These are phyloP conservation scores for Coccinonectria pachysandricola DNA, from an alignment of 2,329 filamentous ascomycete species.

Conservation along the genomic window DNA sequence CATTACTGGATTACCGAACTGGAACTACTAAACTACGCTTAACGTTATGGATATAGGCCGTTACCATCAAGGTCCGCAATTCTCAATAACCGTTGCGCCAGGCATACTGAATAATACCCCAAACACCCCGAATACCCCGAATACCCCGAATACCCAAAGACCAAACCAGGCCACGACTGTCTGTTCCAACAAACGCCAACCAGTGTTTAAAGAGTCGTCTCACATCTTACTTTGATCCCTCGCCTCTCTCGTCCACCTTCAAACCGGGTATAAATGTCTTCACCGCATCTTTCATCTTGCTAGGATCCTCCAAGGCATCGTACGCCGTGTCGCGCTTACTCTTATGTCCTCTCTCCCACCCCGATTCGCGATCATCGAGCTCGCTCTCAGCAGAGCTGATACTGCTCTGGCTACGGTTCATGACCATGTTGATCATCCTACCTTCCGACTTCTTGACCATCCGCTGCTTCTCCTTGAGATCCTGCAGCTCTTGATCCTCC, in stretches of 20 bases:
- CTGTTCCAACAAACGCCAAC: neutral
- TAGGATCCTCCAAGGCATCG: constrained; percentile 41
- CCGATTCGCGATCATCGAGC: constrained; percentile 34
- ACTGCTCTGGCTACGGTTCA: constrained; percentile 43
- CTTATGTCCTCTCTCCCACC: constrained; percentile 30
- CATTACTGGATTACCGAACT: neutral
- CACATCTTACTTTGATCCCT: constrained; percentile 3
- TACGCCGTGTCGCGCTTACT: constrained; percentile 43
- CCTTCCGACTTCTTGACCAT: constrained; percentile 60
- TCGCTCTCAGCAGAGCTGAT: constrained; percentile 44
- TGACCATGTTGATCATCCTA: constrained; percentile 40
- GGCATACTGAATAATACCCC: no score
- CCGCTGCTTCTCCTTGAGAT: constrained; percentile 68
- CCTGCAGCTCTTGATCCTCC: constrained; percentile 61
- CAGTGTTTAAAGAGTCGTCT: constrained; percentile 3
- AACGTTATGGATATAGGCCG: neutral
- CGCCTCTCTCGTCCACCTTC: constrained; percentile 9
- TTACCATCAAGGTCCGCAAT: no score
- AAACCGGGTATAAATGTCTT: constrained; percentile 18
- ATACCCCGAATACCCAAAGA: no score
- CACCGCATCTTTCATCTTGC: constrained; percentile 29
- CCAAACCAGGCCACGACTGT: neutral
- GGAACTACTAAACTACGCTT: neutral
- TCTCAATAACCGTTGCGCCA: no score
- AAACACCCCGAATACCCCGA: no score